Evolutionary conservation across 495 filamentous ascomycete genomes (phyloP).

Genomic region (Tuber magnatum): DNA sequence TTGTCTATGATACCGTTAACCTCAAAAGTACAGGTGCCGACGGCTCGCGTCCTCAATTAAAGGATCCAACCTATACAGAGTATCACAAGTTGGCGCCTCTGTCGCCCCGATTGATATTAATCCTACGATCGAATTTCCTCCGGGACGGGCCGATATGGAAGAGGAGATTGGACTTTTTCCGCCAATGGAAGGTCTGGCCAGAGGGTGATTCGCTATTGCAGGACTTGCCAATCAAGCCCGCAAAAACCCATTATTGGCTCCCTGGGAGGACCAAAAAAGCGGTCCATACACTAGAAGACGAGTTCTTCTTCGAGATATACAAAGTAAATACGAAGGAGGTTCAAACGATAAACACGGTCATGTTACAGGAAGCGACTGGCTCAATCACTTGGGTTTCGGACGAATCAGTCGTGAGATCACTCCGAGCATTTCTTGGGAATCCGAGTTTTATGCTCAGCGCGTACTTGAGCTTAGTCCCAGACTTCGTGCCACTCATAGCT

Average conservation of each 20-base stretch:
- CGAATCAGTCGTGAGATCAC: slow-evolving; percentile 4
- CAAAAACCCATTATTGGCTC: slow-evolving; percentile 5
- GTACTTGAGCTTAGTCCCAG: background rate
- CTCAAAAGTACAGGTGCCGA: slow-evolving; percentile 9
- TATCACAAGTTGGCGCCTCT: slow-evolving; percentile 48
- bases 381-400: slow-evolving; percentile 17
- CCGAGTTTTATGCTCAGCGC: background rate
- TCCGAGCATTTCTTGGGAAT: slow-evolving; percentile 7
- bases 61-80: slow-evolving; percentile 35
- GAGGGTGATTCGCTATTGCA: slow-evolving; percentile 17
- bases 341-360: slow-evolving; percentile 9
- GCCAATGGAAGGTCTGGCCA: slow-evolving; percentile 14
- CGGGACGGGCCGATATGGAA: slow-evolving; percentile 17
- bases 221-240: slow-evolving; percentile 13
- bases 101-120: slow-evolving; percentile 49
- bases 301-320: slow-evolving; percentile 16
- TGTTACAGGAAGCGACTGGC: slow-evolving; percentile 11
- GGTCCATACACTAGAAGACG: slow-evolving; percentile 1
- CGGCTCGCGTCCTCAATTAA: background rate
- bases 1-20: slow-evolving; percentile 18
- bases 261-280: background rate
- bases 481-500: background rate
- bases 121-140: slow-evolving; percentile 43
- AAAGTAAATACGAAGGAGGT: slow-evolving; percentile 2
- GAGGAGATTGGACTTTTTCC: slow-evolving; percentile 8